Evolutionary conservation across 164 flowering plant species (phyloP), one percentile per base, ranked within the genome.

Genomic region (Hamamelis virginiana): DNA sequence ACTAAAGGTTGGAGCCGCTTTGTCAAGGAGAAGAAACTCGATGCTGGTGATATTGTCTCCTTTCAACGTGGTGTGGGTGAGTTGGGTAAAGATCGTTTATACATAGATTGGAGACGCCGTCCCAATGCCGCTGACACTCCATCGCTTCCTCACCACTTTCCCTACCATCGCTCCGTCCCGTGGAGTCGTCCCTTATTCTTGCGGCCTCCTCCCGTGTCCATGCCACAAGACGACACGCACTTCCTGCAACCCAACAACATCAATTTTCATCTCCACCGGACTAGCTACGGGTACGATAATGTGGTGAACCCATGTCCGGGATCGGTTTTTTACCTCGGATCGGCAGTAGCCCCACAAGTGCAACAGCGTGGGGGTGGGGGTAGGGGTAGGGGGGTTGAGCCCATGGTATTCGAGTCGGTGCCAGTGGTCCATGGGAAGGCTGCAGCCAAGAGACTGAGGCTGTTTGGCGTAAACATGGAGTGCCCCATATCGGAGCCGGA

Each of bases 1-100:
- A 94, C 98, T 28, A 94, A 94, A 77, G 98, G 98, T 1, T 94
- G 98, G 98, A 90, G 93, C 78, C 80, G 98, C 8, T 94, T 94
- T 52, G 98, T 94, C 13, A 91, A 94, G 79, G 98, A 94, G 79
- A 94, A 94, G 80, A 86, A 85, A 82, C 92, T 94, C 4, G 90
- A 90, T 59, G 92, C 98, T 0, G 98, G 98, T 0, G 98, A 94
- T 66, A 83, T 82, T 44, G 96, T 94, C n/a, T 87, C 97, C 5
- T 94, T 94, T 70, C 86, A 91, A 52, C 77, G 97, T 0, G 94
- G 92, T 0, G 71, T 82, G 3, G 94, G 88, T 0, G 91, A 86
- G 10, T 53, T 61, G 0, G 82, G 74, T 0, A 86, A 80, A 60
- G 89, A 83, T 59, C 82, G 85, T 0, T 68, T 94, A 11, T 94